Conservation (phyloP, 495 filamentous ascomycete genomes). For the Penicillium pulvis region DNA sequence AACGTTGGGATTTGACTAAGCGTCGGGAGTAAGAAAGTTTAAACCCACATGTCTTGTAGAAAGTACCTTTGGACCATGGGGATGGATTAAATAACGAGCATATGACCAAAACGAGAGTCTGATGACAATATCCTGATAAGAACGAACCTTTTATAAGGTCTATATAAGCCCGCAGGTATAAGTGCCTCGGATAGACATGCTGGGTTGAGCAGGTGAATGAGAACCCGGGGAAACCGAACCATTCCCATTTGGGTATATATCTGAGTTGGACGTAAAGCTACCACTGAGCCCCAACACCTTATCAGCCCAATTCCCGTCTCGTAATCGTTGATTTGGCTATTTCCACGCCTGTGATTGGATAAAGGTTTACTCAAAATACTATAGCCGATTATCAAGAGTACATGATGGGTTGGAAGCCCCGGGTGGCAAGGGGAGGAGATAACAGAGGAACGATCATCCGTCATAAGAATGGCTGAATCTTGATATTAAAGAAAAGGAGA, state of each 20-base stretch:
- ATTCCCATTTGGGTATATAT: background rate
- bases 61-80: too few relatives aligned
- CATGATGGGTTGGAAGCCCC: background rate
- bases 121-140: too few relatives aligned
- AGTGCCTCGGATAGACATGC: background rate
- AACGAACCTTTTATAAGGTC: too few relatives aligned
- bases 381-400: background rate
- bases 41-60: too few relatives aligned
- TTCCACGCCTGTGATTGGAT: background rate
- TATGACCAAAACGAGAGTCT: too few relatives aligned
- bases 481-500: background rate
- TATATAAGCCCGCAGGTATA: background rate
- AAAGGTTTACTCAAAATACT: background rate
- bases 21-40: too few relatives aligned
- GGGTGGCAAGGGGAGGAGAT: background rate
- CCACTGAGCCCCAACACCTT: background rate
- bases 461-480: background rate
- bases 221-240: background rate
- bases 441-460: background rate
- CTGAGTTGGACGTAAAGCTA: background rate
- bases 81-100: too few relatives aligned
- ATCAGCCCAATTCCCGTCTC: background rate
- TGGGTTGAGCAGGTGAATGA: background rate
- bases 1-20: too few relatives aligned
- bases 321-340: background rate